Percentiles rank a stretch among this genome's conserved stretches.
These are phyloP conservation scores for Diospyros lotus DNA, from an alignment of 148 eudicot species.

Conservation along the genomic window DNA sequence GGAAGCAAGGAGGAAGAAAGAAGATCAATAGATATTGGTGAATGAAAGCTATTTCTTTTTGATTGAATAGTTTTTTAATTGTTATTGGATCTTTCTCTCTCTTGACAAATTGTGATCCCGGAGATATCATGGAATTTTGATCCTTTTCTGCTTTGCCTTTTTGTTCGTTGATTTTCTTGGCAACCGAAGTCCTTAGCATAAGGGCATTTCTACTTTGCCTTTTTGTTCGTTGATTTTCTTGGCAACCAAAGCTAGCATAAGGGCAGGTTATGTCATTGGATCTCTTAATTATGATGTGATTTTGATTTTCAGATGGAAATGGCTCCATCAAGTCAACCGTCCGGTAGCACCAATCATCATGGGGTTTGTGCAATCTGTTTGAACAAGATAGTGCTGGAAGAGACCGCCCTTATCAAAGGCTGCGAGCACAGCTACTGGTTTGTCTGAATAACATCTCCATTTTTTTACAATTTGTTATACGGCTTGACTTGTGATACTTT, in stretches of 20 bases:
- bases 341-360: slow-evolving; percentile 32
- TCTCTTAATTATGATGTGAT: not conserved
- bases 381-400: slow-evolving; percentile 67
- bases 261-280: not conserved
- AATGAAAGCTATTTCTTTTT: too few species aligned
- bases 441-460: slow-evolving; percentile 33
- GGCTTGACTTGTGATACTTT: not conserved
- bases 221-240: not conserved
- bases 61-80: too few species aligned
- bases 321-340: slow-evolving; percentile 16
- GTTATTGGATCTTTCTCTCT: too few species aligned
- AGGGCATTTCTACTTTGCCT: too few species aligned
- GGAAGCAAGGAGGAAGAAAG: too few species aligned
- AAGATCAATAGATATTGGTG: too few species aligned
- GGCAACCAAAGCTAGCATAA: not conserved
- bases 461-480: not conserved
- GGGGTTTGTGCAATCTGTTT: slow-evolving; percentile 88
- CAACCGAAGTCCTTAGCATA: not conserved
- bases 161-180: not conserved
- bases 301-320: slow-evolving; percentile 31
- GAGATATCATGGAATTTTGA: too few species aligned
- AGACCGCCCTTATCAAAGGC: slow-evolving; percentile 93
- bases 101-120: too few species aligned
- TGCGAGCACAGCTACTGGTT: slow-evolving; percentile 99
- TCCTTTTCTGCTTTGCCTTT: not conserved